These are phyloP conservation scores for Ustilago curta DNA, from an alignment of 1,284 basidiomycete genomes.

Conservation along the genomic window DNA sequence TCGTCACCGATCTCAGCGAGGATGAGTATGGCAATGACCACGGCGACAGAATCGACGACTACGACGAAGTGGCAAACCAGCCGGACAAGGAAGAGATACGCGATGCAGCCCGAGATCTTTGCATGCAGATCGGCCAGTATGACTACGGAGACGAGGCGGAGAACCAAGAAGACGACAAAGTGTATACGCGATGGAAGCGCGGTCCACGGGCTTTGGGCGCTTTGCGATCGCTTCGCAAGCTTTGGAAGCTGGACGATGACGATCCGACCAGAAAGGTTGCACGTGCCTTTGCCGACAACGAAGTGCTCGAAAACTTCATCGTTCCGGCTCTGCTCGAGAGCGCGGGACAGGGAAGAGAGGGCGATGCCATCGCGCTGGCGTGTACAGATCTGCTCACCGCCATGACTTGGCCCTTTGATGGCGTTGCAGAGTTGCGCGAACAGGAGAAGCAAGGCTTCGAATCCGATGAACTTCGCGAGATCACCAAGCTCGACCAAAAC, in stretches of 20 bases:
- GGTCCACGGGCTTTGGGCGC: slow-evolving; percentile 58
- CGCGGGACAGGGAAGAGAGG: slow-evolving; percentile 54
- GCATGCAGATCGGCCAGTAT: slow-evolving; percentile 65
- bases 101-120: slow-evolving; percentile 58
- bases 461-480: slow-evolving; percentile 43
- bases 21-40: slow-evolving; percentile 27
- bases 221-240: slow-evolving; percentile 63
- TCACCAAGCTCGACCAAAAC: slow-evolving; percentile 52
- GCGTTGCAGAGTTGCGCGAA: slow-evolving; percentile 59
- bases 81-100: slow-evolving; percentile 55
- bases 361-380: slow-evolving; percentile 64
- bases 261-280: slow-evolving; percentile 64
- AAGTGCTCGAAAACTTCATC: slow-evolving; percentile 65
- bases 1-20: slow-evolving; percentile 40
- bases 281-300: slow-evolving; percentile 63
- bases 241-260: slow-evolving; percentile 66
- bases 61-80: slow-evolving; percentile 33
- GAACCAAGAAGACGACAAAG: slow-evolving; percentile 12
- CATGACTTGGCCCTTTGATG: slow-evolving; percentile 68
- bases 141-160: slow-evolving; percentile 53
- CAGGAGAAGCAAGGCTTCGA: slow-evolving; percentile 60
- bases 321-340: slow-evolving; percentile 66
- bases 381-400: slow-evolving; percentile 68
- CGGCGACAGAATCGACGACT: slow-evolving; percentile 7
- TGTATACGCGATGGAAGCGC: slow-evolving; percentile 63